Evolutionary conservation across 1,139 yeast genomes (phyloP).

Genomic region (Saccharomyces hybrid): DNA sequence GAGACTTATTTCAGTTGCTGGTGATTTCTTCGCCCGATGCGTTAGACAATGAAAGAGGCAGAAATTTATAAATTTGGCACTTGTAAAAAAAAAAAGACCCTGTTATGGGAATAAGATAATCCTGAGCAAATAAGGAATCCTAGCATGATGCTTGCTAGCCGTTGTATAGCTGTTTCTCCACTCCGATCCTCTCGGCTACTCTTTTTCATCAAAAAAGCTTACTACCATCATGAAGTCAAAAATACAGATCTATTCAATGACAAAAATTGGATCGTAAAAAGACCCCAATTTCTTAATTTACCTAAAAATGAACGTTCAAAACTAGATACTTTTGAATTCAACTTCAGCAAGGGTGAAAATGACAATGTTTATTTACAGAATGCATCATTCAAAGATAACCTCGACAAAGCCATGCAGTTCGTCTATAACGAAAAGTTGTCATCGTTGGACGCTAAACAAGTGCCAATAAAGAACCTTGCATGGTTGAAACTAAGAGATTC

Average conservation of each 20-base stretch:
- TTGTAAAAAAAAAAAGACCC: background rate
- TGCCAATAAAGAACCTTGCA: slow-evolving; percentile 9
- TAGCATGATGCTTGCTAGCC: background rate
- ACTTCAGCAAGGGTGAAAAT: slow-evolving; percentile 3
- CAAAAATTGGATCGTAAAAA: slow-evolving; percentile 14
- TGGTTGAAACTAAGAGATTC: slow-evolving; percentile 23
- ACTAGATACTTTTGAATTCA: slow-evolving; percentile 4
- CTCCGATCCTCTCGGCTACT: background rate
- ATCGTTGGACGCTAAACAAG: slow-evolving; percentile 7
- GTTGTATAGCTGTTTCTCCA: background rate
- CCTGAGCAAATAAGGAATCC: background rate
- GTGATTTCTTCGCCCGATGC: background rate
- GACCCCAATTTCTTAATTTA: slow-evolving; percentile 12
- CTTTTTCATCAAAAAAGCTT: background rate
- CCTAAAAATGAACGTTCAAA: slow-evolving; percentile 13
- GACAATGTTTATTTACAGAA: slow-evolving; percentile 11
- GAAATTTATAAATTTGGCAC: background rate
- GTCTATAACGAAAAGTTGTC: slow-evolving; percentile 16
- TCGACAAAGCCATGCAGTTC: slow-evolving; percentile 14
- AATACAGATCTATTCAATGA: slow-evolving; percentile 4
- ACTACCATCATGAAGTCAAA: background rate
- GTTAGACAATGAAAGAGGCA: background rate
- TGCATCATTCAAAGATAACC: slow-evolving; percentile 9
- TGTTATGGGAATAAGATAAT: too few relatives aligned
- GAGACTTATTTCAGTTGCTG: background rate